phyloP scores from a whole-genome alignment of 805 yeast genomes.

The Candida gorgasii region DNA sequence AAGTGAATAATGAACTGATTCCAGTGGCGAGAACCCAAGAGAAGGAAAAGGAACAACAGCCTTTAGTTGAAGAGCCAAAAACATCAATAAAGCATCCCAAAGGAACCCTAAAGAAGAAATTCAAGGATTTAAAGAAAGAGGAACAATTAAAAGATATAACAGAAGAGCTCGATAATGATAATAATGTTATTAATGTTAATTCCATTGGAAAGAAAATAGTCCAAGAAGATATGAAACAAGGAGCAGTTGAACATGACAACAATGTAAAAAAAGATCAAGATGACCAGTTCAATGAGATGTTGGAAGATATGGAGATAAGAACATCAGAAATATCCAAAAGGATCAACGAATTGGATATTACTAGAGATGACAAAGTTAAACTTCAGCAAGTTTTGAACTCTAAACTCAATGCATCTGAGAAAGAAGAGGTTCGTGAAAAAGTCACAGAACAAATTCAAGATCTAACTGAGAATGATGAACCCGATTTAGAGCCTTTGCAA shows the following conservation, averaged over 20 bases:
- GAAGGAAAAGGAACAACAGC: neutral
- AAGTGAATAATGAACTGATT: constrained; percentile 32
- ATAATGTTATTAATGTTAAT: constrained; percentile 50
- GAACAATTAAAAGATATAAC: constrained; percentile 66
- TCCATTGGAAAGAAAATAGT: constrained; percentile 7
- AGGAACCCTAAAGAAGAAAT: too few species aligned
- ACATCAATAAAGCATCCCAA: neutral
- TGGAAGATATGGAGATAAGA: constrained; percentile 36
- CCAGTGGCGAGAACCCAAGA: neutral
- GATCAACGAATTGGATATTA: constrained; percentile 27
- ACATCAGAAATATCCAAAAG: constrained; percentile 32
- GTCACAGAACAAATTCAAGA: neutral
- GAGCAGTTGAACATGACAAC: neutral
- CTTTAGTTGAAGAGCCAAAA: neutral
- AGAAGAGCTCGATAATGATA: constrained; percentile 81
- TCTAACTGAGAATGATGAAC: neutral
- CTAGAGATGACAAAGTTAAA: constrained; percentile 28
- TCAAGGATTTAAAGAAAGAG: too few species aligned
- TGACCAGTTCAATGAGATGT: constrained; percentile 29
- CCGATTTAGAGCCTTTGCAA: constrained; percentile 6
- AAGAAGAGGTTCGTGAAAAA: constrained; percentile 7
- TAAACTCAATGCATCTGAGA: constrained; percentile 14
- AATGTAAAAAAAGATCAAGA: neutral
- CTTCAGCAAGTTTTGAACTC: constrained; percentile 19
- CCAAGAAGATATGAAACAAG: neutral